These are phyloP conservation scores for Phytopythium aichiense DNA, from an alignment of 352 stramenopile genomes.

Conservation along the genomic window DNA sequence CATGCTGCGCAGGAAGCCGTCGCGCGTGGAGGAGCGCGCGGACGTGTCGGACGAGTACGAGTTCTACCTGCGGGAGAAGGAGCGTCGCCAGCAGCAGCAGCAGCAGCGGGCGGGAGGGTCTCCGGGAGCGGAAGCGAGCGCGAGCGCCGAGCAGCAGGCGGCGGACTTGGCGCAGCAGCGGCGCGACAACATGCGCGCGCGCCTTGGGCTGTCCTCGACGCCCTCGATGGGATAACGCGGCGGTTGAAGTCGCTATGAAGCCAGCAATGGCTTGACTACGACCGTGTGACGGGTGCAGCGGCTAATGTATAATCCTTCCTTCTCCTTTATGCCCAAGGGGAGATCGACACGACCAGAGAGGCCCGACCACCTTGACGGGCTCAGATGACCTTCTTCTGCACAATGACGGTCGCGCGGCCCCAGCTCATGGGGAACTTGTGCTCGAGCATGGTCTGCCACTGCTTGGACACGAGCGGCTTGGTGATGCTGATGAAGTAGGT, in stretches of 20 bases:
- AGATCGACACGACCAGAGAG: neutral
- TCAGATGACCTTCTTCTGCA: conserved; percentile 62
- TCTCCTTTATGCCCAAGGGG: neutral
- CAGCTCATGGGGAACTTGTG: conserved; percentile 68
- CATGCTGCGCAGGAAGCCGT: conserved; percentile 58
- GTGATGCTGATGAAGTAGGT: conserved; percentile 61
- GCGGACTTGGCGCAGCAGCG: conserved; percentile 8
- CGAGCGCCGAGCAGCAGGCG: conserved; percentile 5
- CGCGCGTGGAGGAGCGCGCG: conserved; percentile 59
- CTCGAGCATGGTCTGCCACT: conserved; percentile 56
- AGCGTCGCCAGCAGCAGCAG: conserved; percentile 15
- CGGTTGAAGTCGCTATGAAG: neutral
- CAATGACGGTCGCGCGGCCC: conserved; percentile 51
- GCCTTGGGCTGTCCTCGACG: conserved; percentile 1
- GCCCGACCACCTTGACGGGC: neutral
- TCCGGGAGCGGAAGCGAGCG: neutral
- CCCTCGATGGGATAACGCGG: neutral
- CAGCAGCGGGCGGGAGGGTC: neutral
- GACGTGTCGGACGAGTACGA: conserved; percentile 75
- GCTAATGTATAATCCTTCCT: neutral
- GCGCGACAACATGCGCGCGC: conserved; percentile 3
- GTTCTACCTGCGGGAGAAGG: conserved; percentile 53
- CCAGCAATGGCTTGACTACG: neutral
- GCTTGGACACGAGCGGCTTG: conserved; percentile 48
- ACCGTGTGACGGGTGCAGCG: neutral